Conservation (phyloP, 1,139 yeast species). For the Candida gigantensis region DNA sequence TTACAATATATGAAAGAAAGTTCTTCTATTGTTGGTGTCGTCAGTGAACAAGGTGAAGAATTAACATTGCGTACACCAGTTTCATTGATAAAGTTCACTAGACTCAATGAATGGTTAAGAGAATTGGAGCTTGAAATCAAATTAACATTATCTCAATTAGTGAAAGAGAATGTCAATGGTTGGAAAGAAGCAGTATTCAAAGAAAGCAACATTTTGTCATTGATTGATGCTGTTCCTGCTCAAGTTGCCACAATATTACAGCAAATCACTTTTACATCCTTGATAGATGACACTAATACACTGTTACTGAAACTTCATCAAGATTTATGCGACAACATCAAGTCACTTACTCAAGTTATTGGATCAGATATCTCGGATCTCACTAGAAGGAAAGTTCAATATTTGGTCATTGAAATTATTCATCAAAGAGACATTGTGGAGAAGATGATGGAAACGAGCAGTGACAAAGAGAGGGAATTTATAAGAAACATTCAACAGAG, state of each 20-base stretch:
- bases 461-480: constrained; percentile 16
- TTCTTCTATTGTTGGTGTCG: constrained; percentile 46
- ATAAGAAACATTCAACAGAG: constrained; percentile 59
- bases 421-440: constrained; percentile 55
- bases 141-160: constrained; percentile 42
- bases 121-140: constrained; percentile 58
- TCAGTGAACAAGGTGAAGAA: constrained; percentile 66
- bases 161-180: constrained; percentile 10
- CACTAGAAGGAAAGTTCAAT: constrained; percentile 54
- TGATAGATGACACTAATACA: constrained; percentile 15
- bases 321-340: constrained; percentile 14
- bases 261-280: constrained; percentile 60
- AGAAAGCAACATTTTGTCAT: constrained; percentile 7
- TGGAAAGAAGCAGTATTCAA: constrained; percentile 16
- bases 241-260: constrained; percentile 60
- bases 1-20: constrained; percentile 41
- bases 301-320: constrained; percentile 8
- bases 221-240: constrained; percentile 40
- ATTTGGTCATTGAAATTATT: constrained; percentile 63
- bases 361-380: constrained; percentile 27
- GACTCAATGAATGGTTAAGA: constrained; percentile 64
- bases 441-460: constrained; percentile 20
- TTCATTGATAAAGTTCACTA: constrained; percentile 40
- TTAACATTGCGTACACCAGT: constrained; percentile 49
- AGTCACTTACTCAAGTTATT: constrained; percentile 17